These are phyloP conservation scores for Teratosphaeria nubilosa DNA, from an alignment of 2,329 filamentous ascomycete genomes.

Conservation along the genomic window DNA sequence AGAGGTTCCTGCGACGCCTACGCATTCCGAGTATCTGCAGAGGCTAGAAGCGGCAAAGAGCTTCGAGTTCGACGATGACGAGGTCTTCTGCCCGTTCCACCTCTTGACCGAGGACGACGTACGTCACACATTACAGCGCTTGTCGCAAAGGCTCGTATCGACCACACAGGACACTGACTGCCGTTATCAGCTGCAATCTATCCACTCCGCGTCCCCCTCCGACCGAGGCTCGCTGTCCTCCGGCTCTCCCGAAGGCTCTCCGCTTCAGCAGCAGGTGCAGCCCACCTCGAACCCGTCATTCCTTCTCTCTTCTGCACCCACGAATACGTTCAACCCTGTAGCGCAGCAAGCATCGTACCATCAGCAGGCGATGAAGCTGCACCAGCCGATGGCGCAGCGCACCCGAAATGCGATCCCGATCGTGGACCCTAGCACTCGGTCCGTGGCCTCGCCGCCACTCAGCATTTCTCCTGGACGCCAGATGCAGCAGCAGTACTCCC, in stretches of 20 bases:
- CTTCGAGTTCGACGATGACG: conserved; percentile 90
- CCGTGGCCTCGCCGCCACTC: conserved; percentile 80
- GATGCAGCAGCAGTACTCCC: conserved; percentile 48
- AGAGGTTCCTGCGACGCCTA: conserved; percentile 69
- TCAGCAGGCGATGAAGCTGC: conserved; percentile 59
- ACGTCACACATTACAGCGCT: conserved; percentile 25
- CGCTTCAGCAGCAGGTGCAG: conserved; percentile 71
- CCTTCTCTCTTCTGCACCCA: conserved; percentile 55
- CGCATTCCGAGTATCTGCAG: conserved; percentile 67
- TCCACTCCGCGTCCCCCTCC: conserved; percentile 69
- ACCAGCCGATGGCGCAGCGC: conserved; percentile 82
- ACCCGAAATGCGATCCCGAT: conserved; percentile 94
- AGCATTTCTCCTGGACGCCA: conserved; percentile 53
- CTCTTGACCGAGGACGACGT: conserved; percentile 91
- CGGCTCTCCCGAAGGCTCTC: conserved; percentile 84
- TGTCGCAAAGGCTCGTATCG: conserved; percentile 12
- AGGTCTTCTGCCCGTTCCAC: conserved; percentile 82
- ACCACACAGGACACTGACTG: conserved; percentile 20
- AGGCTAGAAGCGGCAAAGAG: conserved; percentile 86
- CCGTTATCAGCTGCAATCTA: conserved; percentile 65
- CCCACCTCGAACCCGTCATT: conserved; percentile 54
- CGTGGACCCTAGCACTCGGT: conserved; percentile 87
- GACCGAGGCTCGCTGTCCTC: conserved; percentile 92
- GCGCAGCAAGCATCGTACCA: conserved; percentile 46
- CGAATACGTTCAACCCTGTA: conserved; percentile 34